phyloP scores from a whole-genome alignment of 2,329 filamentous ascomycete species.

The Botrytis galanthina region DNA sequence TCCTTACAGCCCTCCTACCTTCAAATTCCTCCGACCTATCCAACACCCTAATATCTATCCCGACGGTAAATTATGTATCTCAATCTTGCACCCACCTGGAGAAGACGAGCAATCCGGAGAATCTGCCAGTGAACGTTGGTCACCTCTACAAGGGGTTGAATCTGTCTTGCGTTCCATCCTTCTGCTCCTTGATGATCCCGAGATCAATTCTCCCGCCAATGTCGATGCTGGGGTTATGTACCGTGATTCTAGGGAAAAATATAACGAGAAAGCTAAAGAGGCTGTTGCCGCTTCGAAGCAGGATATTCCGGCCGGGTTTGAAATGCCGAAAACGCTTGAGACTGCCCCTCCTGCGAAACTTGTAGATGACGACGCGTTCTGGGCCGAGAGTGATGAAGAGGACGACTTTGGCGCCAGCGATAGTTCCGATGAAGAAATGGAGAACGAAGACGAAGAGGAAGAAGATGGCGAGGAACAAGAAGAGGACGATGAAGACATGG shows the following conservation, averaged over 20 bases:
- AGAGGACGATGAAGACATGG: conserved; percentile 42
- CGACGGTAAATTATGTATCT: conserved; percentile 91
- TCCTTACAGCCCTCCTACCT: conserved; percentile 83
- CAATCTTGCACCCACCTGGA: conserved; percentile 88
- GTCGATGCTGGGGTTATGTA: conserved; percentile 89
- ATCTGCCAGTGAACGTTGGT: conserved; percentile 87
- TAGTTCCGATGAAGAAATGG: conserved; percentile 58
- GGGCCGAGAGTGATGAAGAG: conserved; percentile 73
- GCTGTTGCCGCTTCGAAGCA: conserved; percentile 71
- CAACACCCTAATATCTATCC: conserved; percentile 93
- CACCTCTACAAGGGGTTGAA: conserved; percentile 88
- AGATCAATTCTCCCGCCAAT: conserved; percentile 90
- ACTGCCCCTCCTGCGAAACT: conserved; percentile 59
- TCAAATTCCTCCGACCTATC: conserved; percentile 77
- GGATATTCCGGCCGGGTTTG: conserved; percentile 76
- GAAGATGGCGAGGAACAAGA: conserved; percentile 58
- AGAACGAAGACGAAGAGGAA: conserved; percentile 52
- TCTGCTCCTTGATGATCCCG: conserved; percentile 87
- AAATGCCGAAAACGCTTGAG: conserved; percentile 76
- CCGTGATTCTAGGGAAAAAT: conserved; percentile 67
- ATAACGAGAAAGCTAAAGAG: conserved; percentile 66
- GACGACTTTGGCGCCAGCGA: conserved; percentile 77
- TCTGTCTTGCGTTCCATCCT: conserved; percentile 91
- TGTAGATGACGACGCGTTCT: conserved; percentile 77
- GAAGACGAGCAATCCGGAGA: conserved; percentile 93